Base-by-base conservation (phyloP, 352 stramenopile species). In the Phytophthora uliginosa region DNA sequence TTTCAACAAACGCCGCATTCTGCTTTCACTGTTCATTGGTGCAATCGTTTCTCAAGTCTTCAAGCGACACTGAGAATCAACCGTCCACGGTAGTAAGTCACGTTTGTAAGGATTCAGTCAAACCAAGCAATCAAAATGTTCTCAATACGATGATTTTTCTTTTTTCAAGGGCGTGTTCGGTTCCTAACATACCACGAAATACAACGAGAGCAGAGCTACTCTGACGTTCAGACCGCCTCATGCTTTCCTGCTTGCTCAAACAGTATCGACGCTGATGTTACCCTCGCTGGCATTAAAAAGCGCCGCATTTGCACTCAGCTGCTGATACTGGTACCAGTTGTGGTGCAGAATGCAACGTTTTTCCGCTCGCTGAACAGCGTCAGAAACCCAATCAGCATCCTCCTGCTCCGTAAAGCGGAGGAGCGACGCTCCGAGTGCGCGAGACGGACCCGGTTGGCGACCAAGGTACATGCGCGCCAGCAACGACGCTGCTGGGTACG, bases 391-490 rank as follows among this genome's bases (percentile, higher is more conserved):
- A 18, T 40, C n/a, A 34, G 58, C 42, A 7, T 67, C 59, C 63
- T 79, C 71, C 20, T 79, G 74, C 56, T 55, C 42, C 28, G 26
- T 67, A 28, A 82, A 82, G 7, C 24, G 60, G 20, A 57, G n/a
- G 17, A 77, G 22, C 4, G 71, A 81, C 7, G 58, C 18, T 40
- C 63, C 48, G 12, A 78, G 52, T 40, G 58, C 59, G 63, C 9
- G 69, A 53, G 50, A 67, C 47, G 48, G 62, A 56, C 62, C 36
- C 20, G 22, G 24, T 57, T 73, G 73, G 18, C 66, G 66, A 2
- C 66, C 66, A 50, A 84, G 63, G 47, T 84, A 81, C 17, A 76
- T 70, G 12, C 77, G 77, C 17, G 77, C 77, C 7, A 83, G 55
- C 33, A 83, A 59, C 13, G 77, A 71, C 12, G 72, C 73, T 42